Evolutionary conservation across 495 filamentous ascomycete genomes (phyloP), one percentile per base, ranked within the genome.

Genomic region (Aspergillus conjunctus): DNA sequence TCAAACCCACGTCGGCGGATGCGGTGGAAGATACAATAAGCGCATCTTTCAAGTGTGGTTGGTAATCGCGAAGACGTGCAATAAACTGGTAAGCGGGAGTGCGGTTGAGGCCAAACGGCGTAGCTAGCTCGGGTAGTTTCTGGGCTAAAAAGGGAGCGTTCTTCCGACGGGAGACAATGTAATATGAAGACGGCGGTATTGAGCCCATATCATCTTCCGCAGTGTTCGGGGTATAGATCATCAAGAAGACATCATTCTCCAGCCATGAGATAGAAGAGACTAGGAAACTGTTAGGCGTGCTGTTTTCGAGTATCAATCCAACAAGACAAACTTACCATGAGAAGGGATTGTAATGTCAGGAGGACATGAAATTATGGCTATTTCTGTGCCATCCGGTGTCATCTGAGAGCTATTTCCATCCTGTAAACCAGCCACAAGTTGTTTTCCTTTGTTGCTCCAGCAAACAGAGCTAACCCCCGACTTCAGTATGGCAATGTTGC

Each of bases 391-490:
- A 52, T 90, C 83, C 0, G 88, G 90, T 1, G 88, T 91, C 85
- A 97, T 87, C 68, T 97, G 93, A 59, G 83, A 86, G 39, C 87
- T 85, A 20, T 86, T 86, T 51, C 93, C 94, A 73, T 97, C 85
- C 17, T 80, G 87, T 64, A 95, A 82, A 31, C 95, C 95, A 63
- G 92, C 95, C 7, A 97, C 83, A 21, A 99, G 78, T 70, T 97
- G 93, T 70, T 96, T 98, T 44, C 95, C 95, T 65, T 86, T 90
- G 53, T 84, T 87, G 69, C 93, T 98, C 95, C 95, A 99, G 43
- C 89, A 86, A 2, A 92, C 85, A 69, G 88, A 93, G 67, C 88
- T 92, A 12, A 96, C 93, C 30, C 88, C 86, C 30, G 83, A 76
- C 60, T 86, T 89, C 59, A 96, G 71, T 0, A 88, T 74, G 5